Base-by-base conservation (phyloP, 352 stramenopile genomes). In the Globisporangium canariense region DNA sequence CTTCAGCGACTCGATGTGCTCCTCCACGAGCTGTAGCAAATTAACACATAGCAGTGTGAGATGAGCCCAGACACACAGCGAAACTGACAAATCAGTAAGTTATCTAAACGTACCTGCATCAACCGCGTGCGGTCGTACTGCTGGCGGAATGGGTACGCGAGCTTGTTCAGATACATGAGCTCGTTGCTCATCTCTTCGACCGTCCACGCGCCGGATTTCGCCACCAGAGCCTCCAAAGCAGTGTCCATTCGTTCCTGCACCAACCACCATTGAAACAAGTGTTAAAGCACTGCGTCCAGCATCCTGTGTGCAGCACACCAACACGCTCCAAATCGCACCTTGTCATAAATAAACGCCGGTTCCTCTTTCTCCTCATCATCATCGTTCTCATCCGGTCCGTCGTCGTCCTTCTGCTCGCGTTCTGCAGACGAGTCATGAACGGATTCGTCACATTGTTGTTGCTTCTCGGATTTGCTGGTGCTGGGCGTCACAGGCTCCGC, bases 131-230 rank as follows among this genome's bases (percentile, higher is more conserved):
- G 81, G 60, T 94, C 83, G 57, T 81, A 87, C 34, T 75, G 50
- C 57, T 78, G 76, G 40, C 83, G 86, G 60, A 79, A 85, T 52
- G 79, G 70, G 56, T 88, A 91, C 28, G 77, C 83, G 9, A 94
- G 54, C 60, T 86, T 86, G 60, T 93, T 90, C 30, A 94, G 65
- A 28, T 77, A 60, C 58, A 93, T 55, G 50, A 93, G 58, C 64
- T 92, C 74, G 46, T 90, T 78, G 2, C 84, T 86, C 49, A 93
- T 73, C 62, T 87, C 78, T 47, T 93, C 83, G 3, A 94, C 75
- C 3, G 72, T 89, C 87, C 87, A 96, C 25, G 64, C 56, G 8
- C 69, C 68, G 11, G 85, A 89, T 58, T 88, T 91, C 14, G 60
- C 54, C 36, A 94, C 81, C 51, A 91, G 53, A 30, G 71, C 57